Evolutionary conservation across 352 stramenopile genomes (phyloP), one percentile per base, ranked within the genome.

Genomic region (Pythium vanterpoolii): DNA sequence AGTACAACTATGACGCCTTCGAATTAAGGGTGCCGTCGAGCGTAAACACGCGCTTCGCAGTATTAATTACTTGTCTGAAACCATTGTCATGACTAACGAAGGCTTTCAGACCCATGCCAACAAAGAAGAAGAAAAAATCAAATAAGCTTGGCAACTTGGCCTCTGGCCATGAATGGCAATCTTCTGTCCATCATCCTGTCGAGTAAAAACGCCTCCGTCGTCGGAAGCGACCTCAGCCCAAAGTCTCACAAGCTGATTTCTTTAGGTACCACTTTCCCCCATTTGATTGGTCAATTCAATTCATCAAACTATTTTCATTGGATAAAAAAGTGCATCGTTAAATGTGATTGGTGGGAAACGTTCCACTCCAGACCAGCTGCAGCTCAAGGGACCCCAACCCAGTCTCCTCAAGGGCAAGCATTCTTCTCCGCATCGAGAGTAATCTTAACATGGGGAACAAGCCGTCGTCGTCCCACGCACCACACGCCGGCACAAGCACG

Each of bases 361-460:
- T n/a, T 42, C 11, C 5, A 4, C 6, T 36, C 31, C 8, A 21
- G 19, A 42, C 14, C 13, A n/a, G 5, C 8, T 21, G 34, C 8
- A 42, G 34, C 34, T 40, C 5, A 42, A 18, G 34, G 34, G 16
- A 38, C 10, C 33, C 33, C 33, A 38, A 42, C 34, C 34, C 34
- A 42, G 34, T 19, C 34, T 42, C 14, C 19, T 18, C 14, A 16
- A 21, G 13, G 11, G 34, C 34, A 23, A 42, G 18, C 19, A 13
- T 42, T 42, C 34, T 42, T 42, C 34, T 16, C n/a, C 34, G 34
- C 10, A n/a, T n/a, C 8, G 19, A 42, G 34, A 16, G 14, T 5
- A 42, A 13, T 4, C 24, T 3, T n/a, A 40, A n/a, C n/a, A 68
- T 68, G 61, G 61, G 61, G 30, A 68, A 68, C 48, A 68, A 68